Evolutionary conservation across 106 monocot genomes (phyloP).

Genomic region (Allium fistulosum): DNA sequence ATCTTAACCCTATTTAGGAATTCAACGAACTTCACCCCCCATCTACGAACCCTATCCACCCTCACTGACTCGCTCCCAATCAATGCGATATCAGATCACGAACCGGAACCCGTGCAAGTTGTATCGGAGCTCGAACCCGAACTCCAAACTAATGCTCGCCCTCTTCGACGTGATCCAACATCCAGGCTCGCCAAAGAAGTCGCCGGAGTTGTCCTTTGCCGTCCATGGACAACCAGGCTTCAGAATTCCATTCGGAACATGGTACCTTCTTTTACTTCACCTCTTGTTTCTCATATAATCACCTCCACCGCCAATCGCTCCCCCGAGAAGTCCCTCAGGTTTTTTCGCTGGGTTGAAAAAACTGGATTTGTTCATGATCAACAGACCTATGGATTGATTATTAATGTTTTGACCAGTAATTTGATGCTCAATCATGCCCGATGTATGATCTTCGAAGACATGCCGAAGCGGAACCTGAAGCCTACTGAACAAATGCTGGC

Average conservation of each 20-base stretch:
- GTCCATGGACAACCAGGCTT: constrained; percentile 95
- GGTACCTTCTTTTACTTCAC: constrained; percentile 44
- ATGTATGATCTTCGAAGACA: constrained; percentile 79
- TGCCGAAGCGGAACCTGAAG: constrained; percentile 56
- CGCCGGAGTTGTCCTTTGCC: constrained; percentile 60
- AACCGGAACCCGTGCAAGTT: neutral
- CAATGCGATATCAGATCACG: neutral
- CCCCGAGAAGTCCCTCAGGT: constrained; percentile 57
- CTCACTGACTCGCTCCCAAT: too few species aligned
- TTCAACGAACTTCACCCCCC: neutral
- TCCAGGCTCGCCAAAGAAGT: constrained; percentile 40
- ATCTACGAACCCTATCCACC: neutral
- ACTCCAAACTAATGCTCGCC: constrained; percentile 1
- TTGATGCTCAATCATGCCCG: constrained; percentile 98
- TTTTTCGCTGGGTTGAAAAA: constrained; percentile 96
- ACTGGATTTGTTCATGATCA: constrained; percentile 75
- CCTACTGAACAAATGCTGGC: constrained; percentile 44
- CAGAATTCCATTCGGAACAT: constrained; percentile 83
- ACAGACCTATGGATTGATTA: constrained; percentile 44
- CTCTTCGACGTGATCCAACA: neutral
- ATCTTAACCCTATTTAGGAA: neutral
- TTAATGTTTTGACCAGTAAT: constrained; percentile 47
- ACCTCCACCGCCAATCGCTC: constrained; percentile 17
- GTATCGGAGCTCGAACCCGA: neutral
- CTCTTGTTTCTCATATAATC: constrained; percentile 57